Percentiles rank a stretch among this genome's conserved stretches.
phyloP scores from a whole-genome alignment of 148 eudicot genomes.

The Heliosperma pusillum region DNA sequence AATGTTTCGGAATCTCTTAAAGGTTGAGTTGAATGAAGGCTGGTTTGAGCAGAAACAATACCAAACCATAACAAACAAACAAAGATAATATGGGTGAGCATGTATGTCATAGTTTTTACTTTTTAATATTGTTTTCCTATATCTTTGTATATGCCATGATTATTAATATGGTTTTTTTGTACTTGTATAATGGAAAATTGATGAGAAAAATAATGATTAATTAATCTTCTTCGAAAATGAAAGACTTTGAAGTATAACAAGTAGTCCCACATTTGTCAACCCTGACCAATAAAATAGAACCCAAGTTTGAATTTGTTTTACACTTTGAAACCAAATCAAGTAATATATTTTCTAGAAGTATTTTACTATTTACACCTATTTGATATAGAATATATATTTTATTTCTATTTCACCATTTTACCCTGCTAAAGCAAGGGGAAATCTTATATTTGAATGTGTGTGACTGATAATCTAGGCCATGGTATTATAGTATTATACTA shows the following conservation, averaged over 20 bases:
- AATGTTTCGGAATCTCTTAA: slow-evolving; percentile 23
- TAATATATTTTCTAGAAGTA: too few relatives aligned
- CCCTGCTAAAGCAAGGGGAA: too few relatives aligned
- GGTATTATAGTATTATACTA: too few relatives aligned
- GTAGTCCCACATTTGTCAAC: background rate
- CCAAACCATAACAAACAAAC: slow-evolving; percentile 7
- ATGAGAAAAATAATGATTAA: background rate
- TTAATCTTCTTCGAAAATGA: background rate
- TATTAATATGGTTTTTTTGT: background rate
- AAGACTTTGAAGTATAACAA: background rate
- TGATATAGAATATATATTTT: too few relatives aligned
- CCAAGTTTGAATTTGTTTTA: background rate
- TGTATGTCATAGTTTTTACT: background rate
- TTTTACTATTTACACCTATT: too few relatives aligned
- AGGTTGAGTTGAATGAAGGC: slow-evolving; percentile 8
- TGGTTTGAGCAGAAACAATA: background rate
- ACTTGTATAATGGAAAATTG: background rate
- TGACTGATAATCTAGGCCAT: too few relatives aligned
- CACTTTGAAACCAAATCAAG: background rate
- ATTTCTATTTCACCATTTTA: too few relatives aligned
- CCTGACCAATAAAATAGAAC: background rate
- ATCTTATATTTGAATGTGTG: too few relatives aligned
- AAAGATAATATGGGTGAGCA: slow-evolving; percentile 1
- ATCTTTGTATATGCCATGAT: background rate
- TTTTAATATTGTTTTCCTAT: too few relatives aligned